Evolutionary conservation across 352 stramenopile species (phyloP), one percentile per base, ranked within the genome.

Genomic region (Saprolegnia parasitica): DNA sequence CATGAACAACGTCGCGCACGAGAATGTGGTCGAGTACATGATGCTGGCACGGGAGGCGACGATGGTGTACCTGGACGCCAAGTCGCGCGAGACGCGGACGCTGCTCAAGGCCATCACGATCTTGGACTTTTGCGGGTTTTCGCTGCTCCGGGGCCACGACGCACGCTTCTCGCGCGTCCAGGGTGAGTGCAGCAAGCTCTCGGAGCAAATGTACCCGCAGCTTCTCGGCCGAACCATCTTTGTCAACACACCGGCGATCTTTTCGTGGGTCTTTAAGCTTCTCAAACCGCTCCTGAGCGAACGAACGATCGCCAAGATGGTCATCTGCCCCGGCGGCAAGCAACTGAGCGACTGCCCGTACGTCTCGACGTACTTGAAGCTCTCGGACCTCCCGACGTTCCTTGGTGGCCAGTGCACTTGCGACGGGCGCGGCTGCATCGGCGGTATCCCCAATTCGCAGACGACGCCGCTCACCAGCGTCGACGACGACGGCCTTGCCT

Each of bases 121-220:
- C 16, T 21, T 65, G 5, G 56, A 65, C 35, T 65, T 65, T 52
- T 15, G 11, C 20, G 37, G 37, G 0, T 65, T 65, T 32, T 65
- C 56, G 4, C 13, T 65, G 26, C 20, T 35, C 5, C 56, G 56
- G 5, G 56, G 56, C 56, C 32, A 65, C 10, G 56, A 65, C 42
- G 10, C 35, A 13, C 56, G 56, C n/a, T 65, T 65, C 40, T 47
- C 56, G 8, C 32, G 47, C 1, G 21, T 65, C 8, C 21, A 32
- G 18, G 56, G 56, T n/a, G 35, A 32, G 8, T 50, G 26, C 24
- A 65, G 56, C 37, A 65, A 52, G 39, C 56, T 65, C 35, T 65
- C 56, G 18, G 56, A 65, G 23, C 46, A 65, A 23, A 65, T 65
- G 56, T 65, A 65, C 40, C 56, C 56, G 35, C 56, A 65, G 35